These are phyloP conservation scores for Cystobasidium slooffiae DNA, from an alignment of 1,284 basidiomycete species.

Conservation along the genomic window DNA sequence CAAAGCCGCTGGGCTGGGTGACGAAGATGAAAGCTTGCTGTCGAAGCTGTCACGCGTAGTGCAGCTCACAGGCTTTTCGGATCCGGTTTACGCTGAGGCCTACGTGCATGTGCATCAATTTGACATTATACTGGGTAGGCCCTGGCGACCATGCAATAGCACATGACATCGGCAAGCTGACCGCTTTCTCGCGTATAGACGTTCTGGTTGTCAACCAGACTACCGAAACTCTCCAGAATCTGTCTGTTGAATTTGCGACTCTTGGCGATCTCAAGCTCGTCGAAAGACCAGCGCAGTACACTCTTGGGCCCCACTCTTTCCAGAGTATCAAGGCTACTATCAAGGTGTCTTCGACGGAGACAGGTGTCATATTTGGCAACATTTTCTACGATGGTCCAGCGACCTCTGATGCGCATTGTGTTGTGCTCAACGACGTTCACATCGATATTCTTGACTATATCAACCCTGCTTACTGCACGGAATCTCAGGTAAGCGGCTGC, in stretches of 20 bases:
- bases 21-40: constrained; percentile 86
- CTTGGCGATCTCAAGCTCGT: constrained; percentile 97
- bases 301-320: constrained; percentile 93
- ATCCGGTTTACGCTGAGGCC: constrained; percentile 97
- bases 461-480: constrained; percentile 93
- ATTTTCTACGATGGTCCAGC: constrained; percentile 89
- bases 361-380: constrained; percentile 97
- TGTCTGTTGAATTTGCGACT: constrained; percentile 96
- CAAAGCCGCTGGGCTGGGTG: constrained; percentile 82
- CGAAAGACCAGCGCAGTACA: constrained; percentile 89
- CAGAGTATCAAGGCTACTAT: constrained; percentile 99
- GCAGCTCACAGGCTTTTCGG: constrained; percentile 97
- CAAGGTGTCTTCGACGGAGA: constrained; percentile 96
- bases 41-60: constrained; percentile 94
- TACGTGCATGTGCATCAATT: constrained; percentile 98
- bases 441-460: constrained; percentile 99
- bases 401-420: constrained; percentile 74
- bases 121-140: constrained; percentile 84
- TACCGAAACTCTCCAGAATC: constrained; percentile 89
- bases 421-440: constrained; percentile 93
- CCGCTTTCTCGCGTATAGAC: constrained; percentile 62
- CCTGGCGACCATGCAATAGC: background rate
- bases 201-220: constrained; percentile 98
- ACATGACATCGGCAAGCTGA: background rate
- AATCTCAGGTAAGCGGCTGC: constrained; percentile 74